These are phyloP conservation scores for Aquanectria penicillioides DNA, from an alignment of 2,329 filamentous ascomycete species.

Conservation along the genomic window DNA sequence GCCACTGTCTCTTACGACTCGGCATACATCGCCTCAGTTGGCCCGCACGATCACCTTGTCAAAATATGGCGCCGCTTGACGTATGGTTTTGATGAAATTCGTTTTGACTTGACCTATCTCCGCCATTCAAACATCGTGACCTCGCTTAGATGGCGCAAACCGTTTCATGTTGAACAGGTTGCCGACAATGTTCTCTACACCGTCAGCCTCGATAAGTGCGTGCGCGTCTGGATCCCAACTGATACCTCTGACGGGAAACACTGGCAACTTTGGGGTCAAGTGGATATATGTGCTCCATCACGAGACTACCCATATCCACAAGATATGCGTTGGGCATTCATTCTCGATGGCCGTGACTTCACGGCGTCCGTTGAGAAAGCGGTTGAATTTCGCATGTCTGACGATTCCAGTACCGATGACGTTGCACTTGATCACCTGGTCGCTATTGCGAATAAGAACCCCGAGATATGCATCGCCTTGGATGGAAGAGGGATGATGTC, in stretches of 20 bases:
- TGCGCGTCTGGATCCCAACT: slow-evolving; percentile 85
- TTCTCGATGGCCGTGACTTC: slow-evolving; percentile 86
- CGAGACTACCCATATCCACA: slow-evolving; percentile 49
- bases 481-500: slow-evolving; percentile 89
- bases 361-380: slow-evolving; percentile 80
- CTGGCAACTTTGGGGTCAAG: slow-evolving; percentile 81
- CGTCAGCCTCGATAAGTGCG: slow-evolving; percentile 79
- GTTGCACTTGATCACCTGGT: slow-evolving; percentile 85
- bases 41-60: slow-evolving; percentile 81
- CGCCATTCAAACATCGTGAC: slow-evolving; percentile 86
- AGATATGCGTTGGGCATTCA: slow-evolving; percentile 65
- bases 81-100: slow-evolving; percentile 83
- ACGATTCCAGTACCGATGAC: slow-evolving; percentile 68
- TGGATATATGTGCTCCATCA: slow-evolving; percentile 80
- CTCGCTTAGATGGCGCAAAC: slow-evolving; percentile 84
- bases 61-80: slow-evolving; percentile 93
- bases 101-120: slow-evolving; percentile 92
- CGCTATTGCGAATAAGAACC: slow-evolving; percentile 83
- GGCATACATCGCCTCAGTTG: slow-evolving; percentile 84
- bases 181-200: slow-evolving; percentile 92
- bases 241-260: slow-evolving; percentile 77
- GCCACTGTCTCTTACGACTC: slow-evolving; percentile 88
- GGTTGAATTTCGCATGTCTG: slow-evolving; percentile 67
- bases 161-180: slow-evolving; percentile 79
- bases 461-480: slow-evolving; percentile 87